Conservation (phyloP, 106 monocot genomes). For the Chionographis japonica region DNA sequence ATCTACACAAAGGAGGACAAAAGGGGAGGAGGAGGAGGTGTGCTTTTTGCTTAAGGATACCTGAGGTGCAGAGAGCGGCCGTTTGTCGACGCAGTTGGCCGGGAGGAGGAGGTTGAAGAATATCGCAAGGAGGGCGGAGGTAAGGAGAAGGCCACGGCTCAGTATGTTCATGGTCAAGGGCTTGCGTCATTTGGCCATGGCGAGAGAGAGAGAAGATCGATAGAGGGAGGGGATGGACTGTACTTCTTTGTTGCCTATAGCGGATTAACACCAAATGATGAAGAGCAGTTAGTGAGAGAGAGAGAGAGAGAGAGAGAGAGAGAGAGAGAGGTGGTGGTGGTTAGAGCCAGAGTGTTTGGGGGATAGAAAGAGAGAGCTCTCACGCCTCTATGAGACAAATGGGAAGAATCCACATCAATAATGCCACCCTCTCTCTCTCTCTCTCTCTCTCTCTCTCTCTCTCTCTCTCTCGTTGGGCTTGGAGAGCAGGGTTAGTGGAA, state of each 20-base stretch:
- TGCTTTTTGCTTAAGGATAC: conserved; percentile 3
- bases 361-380: no score
- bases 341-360: no score
- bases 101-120: conserved; percentile 19
- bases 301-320: conserved; percentile 9
- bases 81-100: not conserved
- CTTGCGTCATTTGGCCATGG: conserved; percentile 35
- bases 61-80: conserved; percentile 17
- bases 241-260: not conserved
- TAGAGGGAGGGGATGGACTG: not conserved
- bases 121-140: conserved; percentile 8
- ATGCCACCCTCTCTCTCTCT: no score
- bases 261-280: conserved; percentile 16
- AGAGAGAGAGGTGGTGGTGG: not conserved
- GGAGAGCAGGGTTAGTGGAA: no score
- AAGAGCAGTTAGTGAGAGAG: not conserved
- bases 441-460: no score
- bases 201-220: not conserved
- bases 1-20: no score
- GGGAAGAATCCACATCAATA: no score
- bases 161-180: conserved; percentile 33
- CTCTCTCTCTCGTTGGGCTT: no score
- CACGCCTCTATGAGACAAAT: no score
- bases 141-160: conserved; percentile 21
- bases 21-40: not conserved